Percentiles rank a stretch among this genome's conserved stretches.
Conservation (phyloP, 257 asterid species). For the Scutellaria minor region DNA sequence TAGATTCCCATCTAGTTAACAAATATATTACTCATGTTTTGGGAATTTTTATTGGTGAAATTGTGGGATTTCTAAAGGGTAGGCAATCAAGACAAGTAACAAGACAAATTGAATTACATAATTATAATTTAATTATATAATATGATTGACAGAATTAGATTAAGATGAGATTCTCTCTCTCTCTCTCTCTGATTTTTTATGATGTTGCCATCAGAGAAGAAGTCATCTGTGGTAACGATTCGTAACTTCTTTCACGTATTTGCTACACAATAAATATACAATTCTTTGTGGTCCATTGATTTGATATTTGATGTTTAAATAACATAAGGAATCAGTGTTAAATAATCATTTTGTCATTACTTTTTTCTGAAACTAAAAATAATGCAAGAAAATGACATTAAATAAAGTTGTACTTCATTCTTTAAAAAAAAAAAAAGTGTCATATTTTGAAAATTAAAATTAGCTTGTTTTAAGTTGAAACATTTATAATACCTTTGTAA, state of each 20-base stretch:
- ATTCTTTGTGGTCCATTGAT: slow-evolving; percentile 10
- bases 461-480: no score
- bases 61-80: background rate
- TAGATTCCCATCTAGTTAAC: no score
- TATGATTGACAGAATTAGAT: slow-evolving; percentile 21
- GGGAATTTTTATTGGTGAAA: background rate
- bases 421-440: no score
- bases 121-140: background rate
- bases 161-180: slow-evolving; percentile 25
- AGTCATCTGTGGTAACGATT: background rate
- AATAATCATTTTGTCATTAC: no score
- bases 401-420: no score
- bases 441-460: no score
- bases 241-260: background rate
- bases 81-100: slow-evolving; percentile 10
- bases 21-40: background rate
- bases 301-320: background rate
- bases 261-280: slow-evolving; percentile 4
- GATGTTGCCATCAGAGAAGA: slow-evolving; percentile 31
- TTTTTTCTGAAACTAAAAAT: no score
- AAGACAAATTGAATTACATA: background rate
- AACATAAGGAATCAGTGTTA: background rate
- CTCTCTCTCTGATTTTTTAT: slow-evolving; percentile 11
- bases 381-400: no score
- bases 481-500: no score